These are phyloP conservation scores for Symbiotaphrina buchneri DNA, from an alignment of 495 filamentous ascomycete genomes.

Conservation along the genomic window DNA sequence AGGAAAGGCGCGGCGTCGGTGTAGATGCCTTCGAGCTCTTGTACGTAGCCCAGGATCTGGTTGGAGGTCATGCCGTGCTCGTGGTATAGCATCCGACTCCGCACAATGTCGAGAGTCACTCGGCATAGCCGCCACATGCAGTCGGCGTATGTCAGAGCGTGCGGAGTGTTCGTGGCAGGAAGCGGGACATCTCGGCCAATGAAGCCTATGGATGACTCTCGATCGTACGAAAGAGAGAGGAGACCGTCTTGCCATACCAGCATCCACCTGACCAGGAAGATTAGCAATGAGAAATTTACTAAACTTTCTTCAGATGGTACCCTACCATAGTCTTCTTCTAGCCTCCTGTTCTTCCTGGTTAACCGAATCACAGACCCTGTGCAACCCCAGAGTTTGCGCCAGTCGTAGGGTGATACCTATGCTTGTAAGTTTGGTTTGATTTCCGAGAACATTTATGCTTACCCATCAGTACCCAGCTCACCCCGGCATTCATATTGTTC, in stretches of 20 bases:
- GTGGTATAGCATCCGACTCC: constrained; percentile 24
- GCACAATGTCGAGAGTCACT: constrained; percentile 30
- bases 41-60: constrained; percentile 25
- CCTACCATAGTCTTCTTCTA: constrained; percentile 21
- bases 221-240: constrained; percentile 35
- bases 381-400: constrained; percentile 31
- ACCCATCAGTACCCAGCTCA: constrained; percentile 33
- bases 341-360: constrained; percentile 17
- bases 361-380: constrained; percentile 25
- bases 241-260: constrained; percentile 40
- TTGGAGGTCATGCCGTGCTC: constrained; percentile 19
- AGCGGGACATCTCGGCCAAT: constrained; percentile 25
- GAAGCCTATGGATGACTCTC: constrained; percentile 27
- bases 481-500: constrained; percentile 42
- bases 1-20: constrained; percentile 26
- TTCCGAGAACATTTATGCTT: constrained; percentile 6
- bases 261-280: constrained; percentile 22
- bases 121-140: constrained; percentile 28
- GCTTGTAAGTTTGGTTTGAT: too few species aligned
- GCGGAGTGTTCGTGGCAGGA: constrained; percentile 15
- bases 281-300: neutral
- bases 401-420: constrained; percentile 33
- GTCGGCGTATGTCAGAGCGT: constrained; percentile 25
- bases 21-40: constrained; percentile 26
- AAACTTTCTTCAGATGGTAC: neutral